A percentile compares a stretch with the other conserved stretches of the same genome.
Evolutionary conservation across 176 grass and related monocot species (phyloP).

Genomic region (Eragrostis nindensis): DNA sequence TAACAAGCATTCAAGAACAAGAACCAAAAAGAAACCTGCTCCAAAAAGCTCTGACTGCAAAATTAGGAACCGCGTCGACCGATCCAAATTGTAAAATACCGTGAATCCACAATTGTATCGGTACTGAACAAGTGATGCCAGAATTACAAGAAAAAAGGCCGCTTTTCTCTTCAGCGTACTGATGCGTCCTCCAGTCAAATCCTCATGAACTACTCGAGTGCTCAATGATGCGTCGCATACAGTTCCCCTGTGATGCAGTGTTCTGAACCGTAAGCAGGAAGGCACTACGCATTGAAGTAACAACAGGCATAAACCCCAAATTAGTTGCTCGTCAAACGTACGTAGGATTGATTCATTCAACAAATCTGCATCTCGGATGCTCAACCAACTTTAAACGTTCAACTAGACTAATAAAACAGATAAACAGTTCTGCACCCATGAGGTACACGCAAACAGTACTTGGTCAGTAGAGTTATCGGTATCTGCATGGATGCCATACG

Average conservation of each 20-base stretch:
- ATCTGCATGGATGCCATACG: neutral
- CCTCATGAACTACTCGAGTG: neutral
- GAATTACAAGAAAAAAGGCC: neutral
- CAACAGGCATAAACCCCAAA: neutral
- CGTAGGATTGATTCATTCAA: neutral
- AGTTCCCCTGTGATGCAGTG: neutral
- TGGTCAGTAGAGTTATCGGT: neutral
- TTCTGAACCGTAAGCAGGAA: neutral
- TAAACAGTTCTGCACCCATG: neutral
- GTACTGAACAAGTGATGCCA: neutral
- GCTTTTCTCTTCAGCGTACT: neutral
- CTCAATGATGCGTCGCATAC: neutral
- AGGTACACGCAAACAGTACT: neutral
- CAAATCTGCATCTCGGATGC: slow-evolving; percentile 20
- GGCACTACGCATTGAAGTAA: slow-evolving; percentile 20
- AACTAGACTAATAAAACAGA: neutral
- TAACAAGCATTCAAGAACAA: slow-evolving; percentile 28
- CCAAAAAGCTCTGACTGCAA: neutral
- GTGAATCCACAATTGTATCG: neutral
- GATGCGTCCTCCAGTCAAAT: neutral
- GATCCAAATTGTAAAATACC: neutral
- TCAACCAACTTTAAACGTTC: neutral
- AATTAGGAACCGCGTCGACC: neutral
- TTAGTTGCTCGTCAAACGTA: neutral
- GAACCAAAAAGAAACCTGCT: neutral